Conservation (phyloP, 352 stramenopile genomes). For the Hyaloperonospora brassicae region DNA sequence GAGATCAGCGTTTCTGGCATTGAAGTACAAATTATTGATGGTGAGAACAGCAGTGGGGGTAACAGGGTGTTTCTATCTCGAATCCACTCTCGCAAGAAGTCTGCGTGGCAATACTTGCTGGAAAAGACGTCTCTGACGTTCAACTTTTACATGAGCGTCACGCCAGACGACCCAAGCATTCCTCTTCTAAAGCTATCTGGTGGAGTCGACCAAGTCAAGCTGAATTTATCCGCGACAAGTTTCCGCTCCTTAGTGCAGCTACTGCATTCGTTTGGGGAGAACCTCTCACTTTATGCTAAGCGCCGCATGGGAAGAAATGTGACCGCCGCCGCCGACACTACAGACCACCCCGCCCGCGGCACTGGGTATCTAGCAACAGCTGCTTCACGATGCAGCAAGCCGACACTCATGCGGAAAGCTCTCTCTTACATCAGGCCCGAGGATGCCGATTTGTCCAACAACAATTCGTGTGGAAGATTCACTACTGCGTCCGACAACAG, state of each 20-base stretch:
- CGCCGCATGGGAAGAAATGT: conserved; percentile 23
- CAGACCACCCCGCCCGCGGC: conserved; percentile 3
- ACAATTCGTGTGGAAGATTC: conserved; percentile 16
- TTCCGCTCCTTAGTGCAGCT: conserved; percentile 55
- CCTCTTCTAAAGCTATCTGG: conserved; percentile 71
- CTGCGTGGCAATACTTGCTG: conserved; percentile 48
- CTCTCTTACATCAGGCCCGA: conserved; percentile 25
- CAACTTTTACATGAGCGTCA: conserved; percentile 69
- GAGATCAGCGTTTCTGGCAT: conserved; percentile 73
- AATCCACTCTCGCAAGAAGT: conserved; percentile 16
- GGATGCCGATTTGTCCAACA: conserved; percentile 20
- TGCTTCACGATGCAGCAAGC: conserved; percentile 21
- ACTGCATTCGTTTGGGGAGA: conserved; percentile 60
- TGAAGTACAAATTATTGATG: conserved; percentile 59
- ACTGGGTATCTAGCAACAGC: background rate
- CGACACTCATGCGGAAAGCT: conserved; percentile 22
- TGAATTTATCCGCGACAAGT: conserved; percentile 61
- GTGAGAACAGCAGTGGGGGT: conserved; percentile 5
- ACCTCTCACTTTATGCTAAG: conserved; percentile 44
- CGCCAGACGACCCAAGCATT: conserved; percentile 68
- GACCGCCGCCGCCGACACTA: conserved; percentile 5
- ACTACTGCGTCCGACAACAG: conserved; percentile 22
- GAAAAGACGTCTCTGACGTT: conserved; percentile 72
- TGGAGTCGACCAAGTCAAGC: conserved; percentile 52
- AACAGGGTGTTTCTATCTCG: conserved; percentile 16